Base-by-base conservation (phyloP, 2,329 filamentous ascomycete species). In the Ophiosphaerella narmari region DNA sequence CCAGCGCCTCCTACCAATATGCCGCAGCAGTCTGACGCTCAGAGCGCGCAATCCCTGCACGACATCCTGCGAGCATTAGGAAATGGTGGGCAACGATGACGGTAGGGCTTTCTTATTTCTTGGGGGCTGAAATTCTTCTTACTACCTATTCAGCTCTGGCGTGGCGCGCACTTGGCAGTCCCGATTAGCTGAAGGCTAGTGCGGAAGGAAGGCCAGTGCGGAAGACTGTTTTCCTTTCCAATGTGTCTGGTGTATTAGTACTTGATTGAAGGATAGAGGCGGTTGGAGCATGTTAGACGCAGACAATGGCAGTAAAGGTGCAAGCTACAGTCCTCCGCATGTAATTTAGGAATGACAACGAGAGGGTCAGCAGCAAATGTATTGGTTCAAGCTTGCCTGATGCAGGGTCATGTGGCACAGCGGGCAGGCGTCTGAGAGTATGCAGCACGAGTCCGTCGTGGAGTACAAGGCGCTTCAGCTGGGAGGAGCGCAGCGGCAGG, bases 11-110 rank as follows among this genome's bases (percentile, higher is more conserved):
- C 52, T 13, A 52, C 61, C 1, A 59, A 65, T 8, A 42, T 56
- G 2, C 57, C 48, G 33, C 49, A 57, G 42, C 60, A 60, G 47
- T 47, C 46, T 38, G 63, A 57, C 21, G 46, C 54, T 21, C 68
- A 71, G 33, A 51, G 54, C 44, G 60, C 52, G 9, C 60, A 57
- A 40, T 65, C 65, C 14, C 43, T 71, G 9, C 62, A 70, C 36
- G 69, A 71, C 44, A 70, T 72, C 23, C 47, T 72, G 18, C 57
- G 68, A 42, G 60, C 62, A 7, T 54, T 72, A 5, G 60, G 54
- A n/a, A 57, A 52, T 7, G 59, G 60, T 23, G 59, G 58, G 8
- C 48, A 40, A 31, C 26, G 41, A 8, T 49, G 36, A 45, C 14
- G 16, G 23, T 11, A 29, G 14, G 7, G 9, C 8, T 9, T 29